phyloP scores from a whole-genome alignment of 1,284 basidiomycete species.

The Trametes versicolor region DNA sequence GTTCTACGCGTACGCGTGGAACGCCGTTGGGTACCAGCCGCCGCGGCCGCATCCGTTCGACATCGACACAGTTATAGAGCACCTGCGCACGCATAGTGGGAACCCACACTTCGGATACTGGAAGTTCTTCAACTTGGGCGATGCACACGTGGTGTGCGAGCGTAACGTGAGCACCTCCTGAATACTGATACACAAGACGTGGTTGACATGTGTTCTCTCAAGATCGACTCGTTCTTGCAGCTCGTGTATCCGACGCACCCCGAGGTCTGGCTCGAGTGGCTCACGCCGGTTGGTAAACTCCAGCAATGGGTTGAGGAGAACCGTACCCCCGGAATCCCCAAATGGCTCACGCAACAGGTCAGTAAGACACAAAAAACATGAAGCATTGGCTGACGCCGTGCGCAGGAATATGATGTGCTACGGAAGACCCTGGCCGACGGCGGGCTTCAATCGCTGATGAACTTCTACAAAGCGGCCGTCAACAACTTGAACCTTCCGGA shows the following conservation, averaged over 20 bases:
- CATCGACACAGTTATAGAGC: background rate
- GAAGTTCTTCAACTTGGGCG: conserved; percentile 48
- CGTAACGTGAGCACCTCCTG: background rate
- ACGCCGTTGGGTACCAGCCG: conserved; percentile 50
- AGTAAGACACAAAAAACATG: background rate
- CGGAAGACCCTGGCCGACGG: conserved; percentile 7
- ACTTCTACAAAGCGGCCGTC: conserved; percentile 5
- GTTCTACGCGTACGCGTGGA: conserved; percentile 53
- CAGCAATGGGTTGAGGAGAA: conserved; percentile 23
- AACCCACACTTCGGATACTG: conserved; percentile 52
- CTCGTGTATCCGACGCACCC: conserved; percentile 13
- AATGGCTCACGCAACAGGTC: conserved; percentile 22
- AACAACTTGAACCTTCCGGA: conserved; percentile 63
- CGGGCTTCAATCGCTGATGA: conserved; percentile 4
- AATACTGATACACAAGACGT: conserved; percentile 9
- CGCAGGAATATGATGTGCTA: conserved; percentile 19
- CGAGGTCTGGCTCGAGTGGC: conserved; percentile 20
- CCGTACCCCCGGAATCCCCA: conserved; percentile 6
- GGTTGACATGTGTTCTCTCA: background rate
- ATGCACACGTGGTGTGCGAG: conserved; percentile 42
- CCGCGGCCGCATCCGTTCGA: conserved; percentile 33
- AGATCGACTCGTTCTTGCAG: conserved; percentile 30
- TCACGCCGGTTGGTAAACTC: conserved; percentile 14
- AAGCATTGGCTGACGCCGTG: background rate
- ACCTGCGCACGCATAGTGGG: conserved; percentile 37